phyloP scores from a whole-genome alignment of 2,329 filamentous ascomycete genomes.

The Colletotrichum graminicola region DNA sequence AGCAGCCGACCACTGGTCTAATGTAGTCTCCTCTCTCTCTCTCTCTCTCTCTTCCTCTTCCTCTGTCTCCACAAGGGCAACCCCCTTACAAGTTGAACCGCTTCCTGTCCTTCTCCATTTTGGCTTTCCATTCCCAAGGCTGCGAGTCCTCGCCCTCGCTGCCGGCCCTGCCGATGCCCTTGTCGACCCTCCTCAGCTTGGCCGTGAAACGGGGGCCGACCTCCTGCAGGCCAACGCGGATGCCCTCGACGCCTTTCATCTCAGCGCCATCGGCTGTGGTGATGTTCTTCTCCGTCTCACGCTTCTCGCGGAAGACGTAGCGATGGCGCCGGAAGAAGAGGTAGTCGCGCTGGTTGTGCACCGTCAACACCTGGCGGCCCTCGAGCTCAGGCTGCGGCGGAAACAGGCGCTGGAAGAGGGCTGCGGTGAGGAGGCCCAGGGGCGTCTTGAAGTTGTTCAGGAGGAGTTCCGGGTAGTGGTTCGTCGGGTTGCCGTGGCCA shows the following conservation, averaged over 20 bases:
- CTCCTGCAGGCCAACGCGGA: conserved; percentile 91
- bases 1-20: background rate
- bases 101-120: conserved; percentile 94
- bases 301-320: conserved; percentile 93
- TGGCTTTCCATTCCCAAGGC: conserved; percentile 97
- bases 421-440: conserved; percentile 87
- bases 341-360: conserved; percentile 96
- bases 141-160: conserved; percentile 79
- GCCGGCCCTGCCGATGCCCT: conserved; percentile 80
- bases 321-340: conserved; percentile 93
- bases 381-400: conserved; percentile 85
- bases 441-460: conserved; percentile 97
- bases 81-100: conserved; percentile 83
- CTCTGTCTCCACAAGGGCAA: background rate
- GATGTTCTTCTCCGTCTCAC: conserved; percentile 87
- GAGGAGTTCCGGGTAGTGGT: conserved; percentile 90
- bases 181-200: conserved; percentile 91
- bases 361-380: conserved; percentile 89
- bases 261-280: conserved; percentile 84
- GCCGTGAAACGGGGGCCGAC: conserved; percentile 75
- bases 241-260: conserved; percentile 85
- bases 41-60: background rate
- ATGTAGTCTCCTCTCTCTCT: background rate
- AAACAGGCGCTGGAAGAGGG: conserved; percentile 79
- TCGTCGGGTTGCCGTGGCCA: conserved; percentile 88